Percentiles rank a stretch among this genome's conserved stretches.
phyloP scores from a whole-genome alignment of 192 early-diverging fungal genomes.

The Oehlia diaphana region DNA sequence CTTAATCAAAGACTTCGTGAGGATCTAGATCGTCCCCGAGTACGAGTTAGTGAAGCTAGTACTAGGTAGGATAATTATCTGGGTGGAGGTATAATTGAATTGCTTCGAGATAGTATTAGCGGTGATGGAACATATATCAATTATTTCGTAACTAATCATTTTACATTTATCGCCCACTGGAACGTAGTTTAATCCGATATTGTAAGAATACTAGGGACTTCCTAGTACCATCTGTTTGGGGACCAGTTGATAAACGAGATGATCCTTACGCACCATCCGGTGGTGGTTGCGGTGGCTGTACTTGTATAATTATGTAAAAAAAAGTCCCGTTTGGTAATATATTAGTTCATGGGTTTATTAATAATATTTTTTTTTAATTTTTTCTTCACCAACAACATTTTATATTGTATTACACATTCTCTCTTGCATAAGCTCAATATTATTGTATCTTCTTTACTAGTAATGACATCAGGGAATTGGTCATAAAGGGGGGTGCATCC shows the following conservation, averaged over 20 bases:
- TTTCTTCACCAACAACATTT: neutral
- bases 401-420: neutral
- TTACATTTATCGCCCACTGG: neutral
- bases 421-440: neutral
- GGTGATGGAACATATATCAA: neutral
- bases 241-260: slow-evolving; percentile 44
- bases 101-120: neutral
- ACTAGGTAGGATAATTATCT: neutral
- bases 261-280: slow-evolving; percentile 41
- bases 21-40: slow-evolving; percentile 23
- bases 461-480: neutral
- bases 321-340: neutral
- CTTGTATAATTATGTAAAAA: slow-evolving; percentile 26
- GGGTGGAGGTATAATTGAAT: neutral
- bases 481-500: neutral
- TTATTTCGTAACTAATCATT: neutral
- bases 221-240: slow-evolving; percentile 49
- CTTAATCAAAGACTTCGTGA: slow-evolving; percentile 27
- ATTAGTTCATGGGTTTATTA: neutral
- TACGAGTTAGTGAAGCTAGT: slow-evolving; percentile 26
- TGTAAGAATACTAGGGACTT: slow-evolving; percentile 43
- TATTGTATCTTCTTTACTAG: neutral
- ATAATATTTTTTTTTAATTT: neutral
- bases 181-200: slow-evolving; percentile 38
- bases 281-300: slow-evolving; percentile 4